Percentiles rank a stretch among this genome's conserved stretches.
Evolutionary conservation across 2,329 filamentous ascomycete species (phyloP).

Genomic region (Microdochium nivale): DNA sequence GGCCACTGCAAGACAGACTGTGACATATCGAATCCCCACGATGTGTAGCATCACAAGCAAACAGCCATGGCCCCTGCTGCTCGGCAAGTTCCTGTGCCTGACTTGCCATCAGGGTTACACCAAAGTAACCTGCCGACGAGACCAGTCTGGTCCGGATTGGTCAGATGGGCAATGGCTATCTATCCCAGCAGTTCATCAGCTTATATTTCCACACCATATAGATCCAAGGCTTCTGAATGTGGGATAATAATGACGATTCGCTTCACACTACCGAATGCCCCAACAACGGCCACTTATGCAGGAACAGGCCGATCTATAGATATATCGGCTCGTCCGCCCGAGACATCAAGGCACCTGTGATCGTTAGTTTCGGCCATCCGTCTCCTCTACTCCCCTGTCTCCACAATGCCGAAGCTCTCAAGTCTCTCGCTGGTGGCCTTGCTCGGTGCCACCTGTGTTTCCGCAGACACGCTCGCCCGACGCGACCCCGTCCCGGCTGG

Average conservation of each 20-base stretch:
- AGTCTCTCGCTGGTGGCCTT: not conserved
- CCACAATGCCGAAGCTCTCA: not conserved
- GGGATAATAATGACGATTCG: not conserved
- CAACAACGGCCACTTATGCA: not conserved
- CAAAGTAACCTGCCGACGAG: not conserved
- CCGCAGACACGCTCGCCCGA: conserved; percentile 2
- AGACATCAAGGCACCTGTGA: not conserved
- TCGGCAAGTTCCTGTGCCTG: not conserved
- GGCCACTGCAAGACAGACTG: not conserved
- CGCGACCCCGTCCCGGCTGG: conserved; percentile 19
- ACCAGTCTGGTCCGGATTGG: not conserved
- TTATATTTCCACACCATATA: not conserved
- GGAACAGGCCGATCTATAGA: not conserved
- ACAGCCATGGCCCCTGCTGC: not conserved
- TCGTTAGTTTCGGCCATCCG: not conserved
- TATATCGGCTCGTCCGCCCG: not conserved
- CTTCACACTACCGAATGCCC: not conserved
- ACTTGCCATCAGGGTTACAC: not conserved
- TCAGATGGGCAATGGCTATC: not conserved
- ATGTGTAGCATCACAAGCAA: not conserved
- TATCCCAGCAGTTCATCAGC: not conserved
- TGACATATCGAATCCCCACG: not conserved
- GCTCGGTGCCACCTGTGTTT: not conserved
- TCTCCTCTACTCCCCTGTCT: not conserved
- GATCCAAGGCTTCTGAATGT: not conserved